These are phyloP conservation scores for Suillus plorans DNA, from an alignment of 768 basidiomycete species.

Conservation along the genomic window DNA sequence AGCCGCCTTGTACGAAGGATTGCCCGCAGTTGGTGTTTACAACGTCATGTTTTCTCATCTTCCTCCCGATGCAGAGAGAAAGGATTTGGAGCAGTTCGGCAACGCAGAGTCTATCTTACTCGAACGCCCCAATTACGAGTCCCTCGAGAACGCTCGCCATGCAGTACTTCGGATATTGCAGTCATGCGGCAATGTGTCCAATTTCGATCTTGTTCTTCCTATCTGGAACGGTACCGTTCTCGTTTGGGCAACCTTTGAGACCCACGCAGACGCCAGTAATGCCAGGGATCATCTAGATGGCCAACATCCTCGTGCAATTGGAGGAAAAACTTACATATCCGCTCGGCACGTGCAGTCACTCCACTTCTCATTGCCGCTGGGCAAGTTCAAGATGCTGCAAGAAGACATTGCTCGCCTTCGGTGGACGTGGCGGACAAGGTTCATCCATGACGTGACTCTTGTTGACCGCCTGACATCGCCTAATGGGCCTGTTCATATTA, in stretches of 20 bases:
- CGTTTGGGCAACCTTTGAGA: conserved; percentile 56
- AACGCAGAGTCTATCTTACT: conserved; percentile 51
- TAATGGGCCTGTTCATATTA: conserved; percentile 36
- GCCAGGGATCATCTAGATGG: conserved; percentile 50
- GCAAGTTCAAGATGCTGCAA: conserved; percentile 39
- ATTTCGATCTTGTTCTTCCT: conserved; percentile 51
- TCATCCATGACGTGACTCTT: conserved; percentile 31
- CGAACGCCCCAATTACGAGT: conserved; percentile 46
- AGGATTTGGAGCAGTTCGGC: conserved; percentile 46
- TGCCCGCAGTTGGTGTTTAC: conserved; percentile 56
- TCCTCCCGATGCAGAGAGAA: conserved; percentile 42
- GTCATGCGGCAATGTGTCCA: conserved; percentile 35
- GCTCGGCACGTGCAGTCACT: conserved; percentile 58
- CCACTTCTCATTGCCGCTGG: conserved; percentile 39
- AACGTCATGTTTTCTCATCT: conserved; percentile 62
- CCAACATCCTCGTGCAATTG: conserved; percentile 45
- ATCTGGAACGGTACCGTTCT: conserved; percentile 48
- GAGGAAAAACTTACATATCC: conserved; percentile 40
- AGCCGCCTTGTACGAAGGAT: conserved; percentile 52
- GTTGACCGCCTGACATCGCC: conserved; percentile 1
- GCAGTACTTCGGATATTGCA: conserved; percentile 38
- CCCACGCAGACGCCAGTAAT: conserved; percentile 48
- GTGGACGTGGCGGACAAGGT: conserved; percentile 32
- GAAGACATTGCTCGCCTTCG: conserved; percentile 49
- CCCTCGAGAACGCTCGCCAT: conserved; percentile 34